These are phyloP conservation scores for Puccinia horiana DNA, from an alignment of 1,284 basidiomycete species.

Conservation along the genomic window DNA sequence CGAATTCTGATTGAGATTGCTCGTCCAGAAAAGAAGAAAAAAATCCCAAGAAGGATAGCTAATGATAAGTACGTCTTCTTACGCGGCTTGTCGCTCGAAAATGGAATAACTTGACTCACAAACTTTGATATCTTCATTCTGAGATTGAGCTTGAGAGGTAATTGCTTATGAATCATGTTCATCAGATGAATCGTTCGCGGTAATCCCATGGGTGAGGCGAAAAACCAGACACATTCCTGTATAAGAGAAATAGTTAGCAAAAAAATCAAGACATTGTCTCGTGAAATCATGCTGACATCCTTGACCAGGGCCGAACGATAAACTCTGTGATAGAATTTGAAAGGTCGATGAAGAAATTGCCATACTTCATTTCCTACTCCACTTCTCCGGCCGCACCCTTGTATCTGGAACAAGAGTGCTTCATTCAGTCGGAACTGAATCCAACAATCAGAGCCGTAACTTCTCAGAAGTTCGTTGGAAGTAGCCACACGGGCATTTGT, in stretches of 20 bases:
- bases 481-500: neutral
- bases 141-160: slow-evolving; percentile 19
- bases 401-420: neutral
- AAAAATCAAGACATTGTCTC: neutral
- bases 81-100: neutral
- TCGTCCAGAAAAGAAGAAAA: neutral
- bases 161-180: slow-evolving; percentile 31
- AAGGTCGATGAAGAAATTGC: slow-evolving; percentile 26
- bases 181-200: neutral
- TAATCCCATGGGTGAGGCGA: slow-evolving; percentile 13
- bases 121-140: slow-evolving; percentile 41
- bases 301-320: slow-evolving; percentile 38
- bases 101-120: neutral
- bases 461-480: slow-evolving; percentile 23
- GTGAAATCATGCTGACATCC: slow-evolving; percentile 20
- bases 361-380: slow-evolving; percentile 18
- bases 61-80: neutral
- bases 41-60: neutral
- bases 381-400: neutral
- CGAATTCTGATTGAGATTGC: slow-evolving; percentile 10
- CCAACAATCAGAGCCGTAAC: slow-evolving; percentile 45
- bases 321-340: slow-evolving; percentile 3
- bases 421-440: slow-evolving; percentile 15
- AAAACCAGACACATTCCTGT: slow-evolving; percentile 33
- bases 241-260: neutral